Base-by-base conservation (phyloP, 2,329 filamentous ascomycete species). In the Tolypocladium pustulatum region DNA sequence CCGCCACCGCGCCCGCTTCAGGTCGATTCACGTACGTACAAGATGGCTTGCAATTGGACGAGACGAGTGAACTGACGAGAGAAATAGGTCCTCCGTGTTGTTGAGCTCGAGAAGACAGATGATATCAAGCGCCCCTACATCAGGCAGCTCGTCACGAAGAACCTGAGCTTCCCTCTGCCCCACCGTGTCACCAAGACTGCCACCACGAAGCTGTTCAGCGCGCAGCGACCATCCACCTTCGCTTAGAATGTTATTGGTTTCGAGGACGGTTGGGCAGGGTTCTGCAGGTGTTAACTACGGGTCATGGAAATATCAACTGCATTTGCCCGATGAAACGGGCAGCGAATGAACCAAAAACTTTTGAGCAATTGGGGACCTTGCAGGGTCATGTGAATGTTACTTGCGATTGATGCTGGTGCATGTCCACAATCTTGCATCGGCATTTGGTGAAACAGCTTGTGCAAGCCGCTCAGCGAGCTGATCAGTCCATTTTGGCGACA, bases 121-220 rank as follows among this genome's bases (percentile, higher is more conserved):
- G 91, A 94, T 76, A 82, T 99, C 83, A 94, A 93, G 84, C 91
- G 94, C 78, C 93, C 94, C 68, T 99, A 99, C 88, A 96, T 99
- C 85, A 95, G 92, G 86, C 94, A 99, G 83, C 90, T 99, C 78
- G 81, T 96, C 76, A 81, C 84, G 80, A 97, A 97, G 89, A 77
- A 86, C 79, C 90, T 99, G 79, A 90, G 89, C 80, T 99, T 99
- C 90, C 94, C 94, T 77, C 90, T 99, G 69, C 94, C 94, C 76
- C 94, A 99, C 86, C 94, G 95, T 74, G 81, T 92, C 74, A 83
- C 87, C 82, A 92, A 91, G 82, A 83, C 84, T 78, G 79, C 78
- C 76, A 86, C 82, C 83, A 89, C 88, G 84, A 96, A 96, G 86
- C 76, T 97, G 77, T 99, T 96, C 84, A 85, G 89, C 76, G 86